These are phyloP conservation scores for Ramaria rubella DNA, from an alignment of 768 basidiomycete genomes.

Conservation along the genomic window DNA sequence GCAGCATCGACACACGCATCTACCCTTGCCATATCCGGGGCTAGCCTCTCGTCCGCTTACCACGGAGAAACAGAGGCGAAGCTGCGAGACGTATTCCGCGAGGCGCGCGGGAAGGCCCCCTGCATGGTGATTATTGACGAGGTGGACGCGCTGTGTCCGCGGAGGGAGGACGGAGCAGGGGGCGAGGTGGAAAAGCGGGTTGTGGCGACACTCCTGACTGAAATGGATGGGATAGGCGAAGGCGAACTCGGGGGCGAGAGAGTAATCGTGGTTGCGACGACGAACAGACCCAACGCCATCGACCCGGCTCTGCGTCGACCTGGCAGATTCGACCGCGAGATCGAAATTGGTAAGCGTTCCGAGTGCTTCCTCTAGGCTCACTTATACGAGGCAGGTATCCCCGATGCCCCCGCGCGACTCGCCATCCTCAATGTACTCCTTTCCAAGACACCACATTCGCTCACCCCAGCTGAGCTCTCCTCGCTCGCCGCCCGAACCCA, in stretches of 20 bases:
- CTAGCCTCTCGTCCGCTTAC: conserved; percentile 90
- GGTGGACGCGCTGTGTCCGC: conserved; percentile 89
- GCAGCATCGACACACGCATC: conserved; percentile 80
- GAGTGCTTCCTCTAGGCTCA: neutral
- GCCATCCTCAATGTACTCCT: conserved; percentile 86
- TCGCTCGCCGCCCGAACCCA: conserved; percentile 74
- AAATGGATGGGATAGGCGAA: conserved; percentile 76
- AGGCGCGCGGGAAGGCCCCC: conserved; percentile 74
- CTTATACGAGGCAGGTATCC: conserved; percentile 55
- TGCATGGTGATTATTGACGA: conserved; percentile 96
- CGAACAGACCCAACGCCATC: conserved; percentile 91
- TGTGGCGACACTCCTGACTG: conserved; percentile 88
- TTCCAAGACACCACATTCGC: conserved; percentile 67
- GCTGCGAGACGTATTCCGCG: conserved; percentile 81
- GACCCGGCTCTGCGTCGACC: conserved; percentile 88
- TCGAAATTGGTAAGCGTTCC: conserved; percentile 72
- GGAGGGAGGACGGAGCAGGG: conserved; percentile 80
- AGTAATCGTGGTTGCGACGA: conserved; percentile 94
- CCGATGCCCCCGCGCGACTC: conserved; percentile 76
- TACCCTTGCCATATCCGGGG: conserved; percentile 92
- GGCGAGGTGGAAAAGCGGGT: conserved; percentile 96
- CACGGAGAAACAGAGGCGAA: conserved; percentile 96
- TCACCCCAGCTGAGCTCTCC: conserved; percentile 54
- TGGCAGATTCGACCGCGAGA: conserved; percentile 89
- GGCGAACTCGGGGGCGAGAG: conserved; percentile 40